phyloP scores from a whole-genome alignment of 345 rosid species.

The sweet orange (Citrus sinensis) region DVS_A1.0 CM039162.1:22599501-22600000 shows the following conservation, averaged over 20 bases:
- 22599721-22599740: constrained; percentile 88
- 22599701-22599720: constrained; percentile 58
- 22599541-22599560: too few relatives aligned
- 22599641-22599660: not conserved
- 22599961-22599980: too few relatives aligned
- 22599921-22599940: too few relatives aligned
- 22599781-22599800: constrained; percentile 89
- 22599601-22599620: not conserved
- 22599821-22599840: not conserved
- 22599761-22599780: constrained; percentile 94
- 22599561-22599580: too few relatives aligned
- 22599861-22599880: too few relatives aligned
- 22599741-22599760: constrained; percentile 61
- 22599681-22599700: constrained; percentile 40
- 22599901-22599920: too few relatives aligned
- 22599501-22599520: not conserved
- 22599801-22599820: constrained; percentile 64
- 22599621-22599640: not conserved
- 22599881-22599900: too few relatives aligned
- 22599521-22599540: not conserved
- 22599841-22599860: not conserved
- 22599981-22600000: too few relatives aligned
- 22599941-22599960: too few relatives aligned
- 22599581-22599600: too few relatives aligned
- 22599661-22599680: not conserved